Evolutionary conservation across 2,329 filamentous ascomycete species (phyloP).

Genomic region (Botrytis medusae): DNA sequence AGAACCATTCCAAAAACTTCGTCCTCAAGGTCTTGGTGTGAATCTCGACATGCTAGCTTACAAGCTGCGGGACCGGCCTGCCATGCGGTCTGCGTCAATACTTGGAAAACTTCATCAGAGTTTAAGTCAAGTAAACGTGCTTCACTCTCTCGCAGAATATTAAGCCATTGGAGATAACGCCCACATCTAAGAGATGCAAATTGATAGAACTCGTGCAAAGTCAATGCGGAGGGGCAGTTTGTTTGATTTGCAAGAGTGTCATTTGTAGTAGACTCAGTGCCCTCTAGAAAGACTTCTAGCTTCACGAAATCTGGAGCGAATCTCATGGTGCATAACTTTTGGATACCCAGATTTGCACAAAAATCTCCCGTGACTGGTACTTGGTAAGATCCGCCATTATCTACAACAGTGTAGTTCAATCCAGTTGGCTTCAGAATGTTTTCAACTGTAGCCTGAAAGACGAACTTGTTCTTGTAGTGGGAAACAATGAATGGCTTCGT

Average conservation of each 20-base stretch:
- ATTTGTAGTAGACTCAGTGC: conserved; percentile 46
- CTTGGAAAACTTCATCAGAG: conserved; percentile 47
- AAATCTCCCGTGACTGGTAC: conserved; percentile 20
- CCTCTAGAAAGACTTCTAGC: conserved; percentile 31
- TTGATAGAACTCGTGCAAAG: conserved; percentile 54
- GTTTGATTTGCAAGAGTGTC: conserved; percentile 51
- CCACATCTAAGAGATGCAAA: conserved; percentile 52
- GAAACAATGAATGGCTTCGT: conserved; percentile 32
- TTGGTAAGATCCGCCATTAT: conserved; percentile 33
- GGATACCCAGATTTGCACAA: conserved; percentile 32
- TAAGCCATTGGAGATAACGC: conserved; percentile 52
- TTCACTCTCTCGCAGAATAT: conserved; percentile 53
- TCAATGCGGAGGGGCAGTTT: conserved; percentile 49
- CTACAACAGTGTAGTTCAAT: conserved; percentile 44
- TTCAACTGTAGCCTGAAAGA: conserved; percentile 36
- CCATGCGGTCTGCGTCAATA: conserved; percentile 51
- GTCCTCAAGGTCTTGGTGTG: conserved; percentile 43
- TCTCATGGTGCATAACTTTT: conserved; percentile 44
- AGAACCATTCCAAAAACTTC: conserved; percentile 41
- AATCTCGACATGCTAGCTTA: conserved; percentile 33
- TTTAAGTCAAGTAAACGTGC: conserved; percentile 51
- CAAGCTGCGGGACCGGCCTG: conserved; percentile 46
- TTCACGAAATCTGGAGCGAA: conserved; percentile 35
- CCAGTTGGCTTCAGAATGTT: conserved; percentile 50
- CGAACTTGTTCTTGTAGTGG: conserved; percentile 38